Percentiles rank a stretch among this genome's conserved stretches.
These are phyloP conservation scores for Aspergillus ostianus DNA, from an alignment of 495 filamentous ascomycete species.

Conservation along the genomic window DNA sequence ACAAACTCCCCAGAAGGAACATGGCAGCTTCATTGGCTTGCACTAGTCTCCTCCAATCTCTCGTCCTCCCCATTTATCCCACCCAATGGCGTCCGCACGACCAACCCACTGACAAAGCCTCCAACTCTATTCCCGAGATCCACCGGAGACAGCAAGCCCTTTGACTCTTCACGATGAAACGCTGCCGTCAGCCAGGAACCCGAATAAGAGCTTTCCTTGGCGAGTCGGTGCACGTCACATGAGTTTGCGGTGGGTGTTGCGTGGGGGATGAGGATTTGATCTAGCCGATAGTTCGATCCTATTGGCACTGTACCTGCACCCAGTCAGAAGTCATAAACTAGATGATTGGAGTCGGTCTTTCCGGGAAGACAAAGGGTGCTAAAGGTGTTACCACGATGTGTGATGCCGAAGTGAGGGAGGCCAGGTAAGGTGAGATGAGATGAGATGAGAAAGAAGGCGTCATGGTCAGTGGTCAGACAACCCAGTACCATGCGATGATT, in stretches of 20 bases:
- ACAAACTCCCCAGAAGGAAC: neutral
- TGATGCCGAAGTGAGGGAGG: too few species aligned
- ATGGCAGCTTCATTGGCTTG: neutral
- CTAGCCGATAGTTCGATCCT: neutral
- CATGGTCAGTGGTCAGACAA: neutral
- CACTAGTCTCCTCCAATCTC: neutral
- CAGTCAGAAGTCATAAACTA: neutral
- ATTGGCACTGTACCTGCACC: neutral
- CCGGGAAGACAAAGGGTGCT: too few species aligned
- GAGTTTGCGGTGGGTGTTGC: neutral
- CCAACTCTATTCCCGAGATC: neutral
- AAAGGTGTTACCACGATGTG: too few species aligned
- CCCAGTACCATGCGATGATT: neutral
- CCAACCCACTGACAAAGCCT: neutral
- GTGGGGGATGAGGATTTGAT: neutral
- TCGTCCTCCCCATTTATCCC: neutral
- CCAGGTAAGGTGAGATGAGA: neutral
- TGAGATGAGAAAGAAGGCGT: neutral
- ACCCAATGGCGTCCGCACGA: too few species aligned
- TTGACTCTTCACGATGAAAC: neutral
- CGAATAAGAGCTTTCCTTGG: constrained; percentile 2
- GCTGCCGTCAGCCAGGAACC: neutral
- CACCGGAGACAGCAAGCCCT: neutral
- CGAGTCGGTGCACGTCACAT: neutral
- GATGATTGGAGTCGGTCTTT: neutral